Conservation (phyloP, 495 filamentous ascomycete genomes). For the Penicillium simplicissimum region DNA sequence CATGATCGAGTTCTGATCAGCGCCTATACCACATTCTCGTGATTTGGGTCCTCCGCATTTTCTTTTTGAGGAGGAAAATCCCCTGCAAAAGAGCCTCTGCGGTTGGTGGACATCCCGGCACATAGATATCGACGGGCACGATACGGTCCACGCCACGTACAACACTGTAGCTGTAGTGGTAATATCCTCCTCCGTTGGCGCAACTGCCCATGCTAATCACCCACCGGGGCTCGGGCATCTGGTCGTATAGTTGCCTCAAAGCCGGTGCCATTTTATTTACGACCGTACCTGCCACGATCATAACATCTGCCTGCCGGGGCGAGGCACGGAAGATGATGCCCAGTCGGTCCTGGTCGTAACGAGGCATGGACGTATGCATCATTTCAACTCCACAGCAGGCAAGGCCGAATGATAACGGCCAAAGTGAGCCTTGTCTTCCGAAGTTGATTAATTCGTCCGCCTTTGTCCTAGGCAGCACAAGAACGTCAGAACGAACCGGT, state of each 20-base stretch:
- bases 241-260: too few relatives aligned
- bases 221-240: conserved; percentile 53
- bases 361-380: conserved; percentile 93
- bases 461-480: conserved; percentile 54
- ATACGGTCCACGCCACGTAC: conserved; percentile 86
- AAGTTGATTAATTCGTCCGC: conserved; percentile 84
- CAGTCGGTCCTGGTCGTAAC: conserved; percentile 89
- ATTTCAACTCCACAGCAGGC: conserved; percentile 94
- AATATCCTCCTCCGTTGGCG: conserved; percentile 92
- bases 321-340: too few relatives aligned
- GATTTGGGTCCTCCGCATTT: too few relatives aligned
- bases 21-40: too few relatives aligned
- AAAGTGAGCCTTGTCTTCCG: conserved; percentile 84
- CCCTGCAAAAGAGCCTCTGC: too few relatives aligned
- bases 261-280: too few relatives aligned
- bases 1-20: too few relatives aligned
- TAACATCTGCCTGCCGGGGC: too few relatives aligned
- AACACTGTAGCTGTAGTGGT: conserved; percentile 91
- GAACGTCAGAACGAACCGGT: too few relatives aligned
- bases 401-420: conserved; percentile 92
- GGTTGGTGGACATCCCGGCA: conserved; percentile 89
- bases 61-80: too few relatives aligned
- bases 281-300: too few relatives aligned
- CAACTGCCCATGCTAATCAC: conserved; percentile 90
- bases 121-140: conserved; percentile 90